These are phyloP conservation scores for Saccharomycopsis synnaedendra DNA, from an alignment of 805 yeast genomes.

Conservation along the genomic window DNA sequence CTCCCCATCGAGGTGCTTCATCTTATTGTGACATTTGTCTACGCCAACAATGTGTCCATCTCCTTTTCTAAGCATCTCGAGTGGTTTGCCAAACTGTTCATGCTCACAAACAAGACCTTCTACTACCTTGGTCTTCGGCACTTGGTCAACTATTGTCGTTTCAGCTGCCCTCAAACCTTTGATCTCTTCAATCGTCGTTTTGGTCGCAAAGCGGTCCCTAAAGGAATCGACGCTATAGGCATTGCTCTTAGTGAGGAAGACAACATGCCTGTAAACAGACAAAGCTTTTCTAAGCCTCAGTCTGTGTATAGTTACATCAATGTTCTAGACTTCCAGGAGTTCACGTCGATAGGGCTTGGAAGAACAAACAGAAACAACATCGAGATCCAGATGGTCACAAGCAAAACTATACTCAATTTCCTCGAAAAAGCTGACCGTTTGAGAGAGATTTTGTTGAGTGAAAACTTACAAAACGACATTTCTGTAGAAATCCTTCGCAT, in stretches of 20 bases:
- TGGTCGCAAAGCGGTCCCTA: neutral
- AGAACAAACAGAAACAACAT: slow-evolving; percentile 82
- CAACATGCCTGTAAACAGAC: neutral
- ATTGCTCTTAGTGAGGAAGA: neutral
- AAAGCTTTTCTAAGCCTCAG: neutral
- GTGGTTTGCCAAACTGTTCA: slow-evolving; percentile 12
- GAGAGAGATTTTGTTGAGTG: slow-evolving; percentile 72
- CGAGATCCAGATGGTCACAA: slow-evolving; percentile 84
- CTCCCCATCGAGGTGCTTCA: slow-evolving; percentile 14
- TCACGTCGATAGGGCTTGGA: slow-evolving; percentile 83
- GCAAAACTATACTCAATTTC: slow-evolving; percentile 55
- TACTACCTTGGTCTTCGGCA: slow-evolving; percentile 2
- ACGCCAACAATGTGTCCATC: slow-evolving; percentile 12
- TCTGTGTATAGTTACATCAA: slow-evolving; percentile 22
- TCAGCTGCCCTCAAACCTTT: slow-evolving; percentile 14
- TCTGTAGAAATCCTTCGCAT: slow-evolving; percentile 43
- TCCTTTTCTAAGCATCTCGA: slow-evolving; percentile 12
- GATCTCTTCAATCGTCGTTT: slow-evolving; percentile 5
- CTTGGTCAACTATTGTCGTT: slow-evolving; percentile 14
- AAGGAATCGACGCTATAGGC: neutral
- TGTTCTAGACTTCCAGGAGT: slow-evolving; percentile 76
- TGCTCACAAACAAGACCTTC: slow-evolving; percentile 8
- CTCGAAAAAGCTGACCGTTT: slow-evolving; percentile 46
- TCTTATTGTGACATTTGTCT: slow-evolving; percentile 9
- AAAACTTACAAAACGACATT: slow-evolving; percentile 76